A percentile compares a stretch with the other conserved stretches of the same genome.
Conservation (phyloP, 108 stramenopile species). For the Fragilariopsis cylindrus region DNA sequence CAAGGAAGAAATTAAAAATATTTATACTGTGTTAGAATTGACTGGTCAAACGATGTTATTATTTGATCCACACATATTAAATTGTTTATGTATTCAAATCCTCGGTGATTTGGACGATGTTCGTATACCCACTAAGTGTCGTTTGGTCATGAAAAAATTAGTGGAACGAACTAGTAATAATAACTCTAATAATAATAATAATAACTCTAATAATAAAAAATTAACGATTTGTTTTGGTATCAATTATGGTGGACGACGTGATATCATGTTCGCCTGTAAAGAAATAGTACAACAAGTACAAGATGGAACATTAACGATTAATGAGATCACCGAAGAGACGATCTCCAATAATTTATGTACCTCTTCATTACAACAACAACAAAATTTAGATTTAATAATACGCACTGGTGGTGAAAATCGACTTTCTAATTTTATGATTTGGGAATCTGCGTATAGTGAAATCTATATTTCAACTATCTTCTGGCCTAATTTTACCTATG, state of each 20-base stretch:
- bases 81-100: constrained; percentile 45
- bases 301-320: constrained; percentile 24
- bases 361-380: constrained; percentile 42
- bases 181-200: neutral
- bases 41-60: constrained; percentile 20
- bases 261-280: constrained; percentile 73
- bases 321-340: constrained; percentile 49
- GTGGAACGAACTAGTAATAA: constrained; percentile 1
- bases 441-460: constrained; percentile 85
- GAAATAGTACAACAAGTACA: constrained; percentile 46
- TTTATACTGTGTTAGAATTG: constrained; percentile 64
- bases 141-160: constrained; percentile 33
- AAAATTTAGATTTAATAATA: constrained; percentile 62
- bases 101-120: constrained; percentile 72
- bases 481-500: constrained; percentile 85
- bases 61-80: neutral
- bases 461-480: constrained; percentile 59
- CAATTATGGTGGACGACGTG: constrained; percentile 88
- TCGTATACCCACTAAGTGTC: constrained; percentile 59
- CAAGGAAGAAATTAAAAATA: constrained; percentile 53
- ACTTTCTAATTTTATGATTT: constrained; percentile 88
- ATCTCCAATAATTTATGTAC: constrained; percentile 51
- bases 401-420: constrained; percentile 88
- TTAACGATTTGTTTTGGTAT: constrained; percentile 84
- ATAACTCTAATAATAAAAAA: neutral